Percentiles rank a stretch among this genome's conserved stretches.
These are phyloP conservation scores for Microcyclospora tardicrescens DNA, from an alignment of 2,329 filamentous ascomycete species.

Conservation along the genomic window DNA sequence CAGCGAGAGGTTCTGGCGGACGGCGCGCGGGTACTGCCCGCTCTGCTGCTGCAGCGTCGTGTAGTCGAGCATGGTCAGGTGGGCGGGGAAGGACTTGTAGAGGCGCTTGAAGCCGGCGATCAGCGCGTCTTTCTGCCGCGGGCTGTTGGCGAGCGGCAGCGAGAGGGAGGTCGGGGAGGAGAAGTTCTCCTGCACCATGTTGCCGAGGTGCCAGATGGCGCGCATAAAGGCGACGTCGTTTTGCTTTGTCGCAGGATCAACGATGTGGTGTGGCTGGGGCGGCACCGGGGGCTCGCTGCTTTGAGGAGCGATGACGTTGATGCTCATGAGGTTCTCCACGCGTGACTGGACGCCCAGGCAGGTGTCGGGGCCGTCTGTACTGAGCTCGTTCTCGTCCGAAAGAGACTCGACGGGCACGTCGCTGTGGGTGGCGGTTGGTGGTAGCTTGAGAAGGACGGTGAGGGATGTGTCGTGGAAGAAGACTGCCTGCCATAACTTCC, in stretches of 20 bases:
- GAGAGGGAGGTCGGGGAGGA: slow-evolving; percentile 63
- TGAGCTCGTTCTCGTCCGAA: slow-evolving; percentile 46
- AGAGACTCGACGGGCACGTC: slow-evolving; percentile 67
- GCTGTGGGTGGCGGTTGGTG: slow-evolving; percentile 65
- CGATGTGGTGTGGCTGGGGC: slow-evolving; percentile 21
- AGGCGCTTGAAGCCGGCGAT: slow-evolving; percentile 57
- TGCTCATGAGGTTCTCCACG: slow-evolving; percentile 40
- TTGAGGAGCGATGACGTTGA: slow-evolving; percentile 34
- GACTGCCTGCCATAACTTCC: slow-evolving; percentile 73
- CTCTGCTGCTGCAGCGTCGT: slow-evolving; percentile 46
- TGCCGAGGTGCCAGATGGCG: slow-evolving; percentile 66
- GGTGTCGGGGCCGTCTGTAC: slow-evolving; percentile 43
- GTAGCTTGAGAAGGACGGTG: slow-evolving; percentile 63
- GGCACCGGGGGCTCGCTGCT: slow-evolving; percentile 18
- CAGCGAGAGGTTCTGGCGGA: slow-evolving; percentile 63
- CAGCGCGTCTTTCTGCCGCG: slow-evolving; percentile 56
- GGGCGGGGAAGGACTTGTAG: slow-evolving; percentile 58
- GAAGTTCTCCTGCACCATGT: slow-evolving; percentile 63
- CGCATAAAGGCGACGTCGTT: slow-evolving; percentile 46
- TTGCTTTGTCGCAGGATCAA: slow-evolving; percentile 19
- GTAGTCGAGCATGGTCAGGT: slow-evolving; percentile 56
- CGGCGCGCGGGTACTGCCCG: slow-evolving; percentile 48
- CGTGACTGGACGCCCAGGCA: slow-evolving; percentile 34
- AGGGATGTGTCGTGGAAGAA: slow-evolving; percentile 71
- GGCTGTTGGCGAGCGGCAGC: slow-evolving; percentile 55